Evolutionary conservation across 371 early-diverging fungal genomes (phyloP).

Genomic region (Parasitella parasitica): DNA sequence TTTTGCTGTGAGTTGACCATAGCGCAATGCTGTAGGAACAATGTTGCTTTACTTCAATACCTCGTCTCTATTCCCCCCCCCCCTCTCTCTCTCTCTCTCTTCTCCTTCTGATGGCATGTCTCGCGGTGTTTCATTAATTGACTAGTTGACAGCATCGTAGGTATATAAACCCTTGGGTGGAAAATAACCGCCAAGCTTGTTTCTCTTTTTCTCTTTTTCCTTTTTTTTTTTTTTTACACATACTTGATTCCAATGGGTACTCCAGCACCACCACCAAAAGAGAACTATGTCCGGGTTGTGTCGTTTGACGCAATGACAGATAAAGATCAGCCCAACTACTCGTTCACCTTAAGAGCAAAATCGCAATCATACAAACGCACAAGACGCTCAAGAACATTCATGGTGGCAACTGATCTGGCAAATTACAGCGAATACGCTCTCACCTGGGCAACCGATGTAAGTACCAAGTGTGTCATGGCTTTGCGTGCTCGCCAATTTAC

Average conservation of each 20-base stretch:
- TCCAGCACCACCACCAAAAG: neutral
- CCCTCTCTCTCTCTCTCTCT: neutral
- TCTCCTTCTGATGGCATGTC: too few species aligned
- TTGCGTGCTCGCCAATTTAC: neutral
- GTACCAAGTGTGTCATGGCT: neutral
- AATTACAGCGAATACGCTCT: slow-evolving; percentile 63
- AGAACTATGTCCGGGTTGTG: slow-evolving; percentile 51
- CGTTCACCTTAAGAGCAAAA: slow-evolving; percentile 59
- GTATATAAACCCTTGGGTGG: slow-evolving; percentile 1
- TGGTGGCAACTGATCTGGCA: slow-evolving; percentile 61
- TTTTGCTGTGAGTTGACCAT: too few species aligned
- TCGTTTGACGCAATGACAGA: slow-evolving; percentile 62
- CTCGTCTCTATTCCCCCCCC: too few species aligned
- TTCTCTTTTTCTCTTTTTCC: neutral
- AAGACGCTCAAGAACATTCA: slow-evolving; percentile 53
- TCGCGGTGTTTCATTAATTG: slow-evolving; percentile 8
- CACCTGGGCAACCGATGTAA: slow-evolving; percentile 57
- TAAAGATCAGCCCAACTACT: slow-evolving; percentile 53
- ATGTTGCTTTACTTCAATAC: too few species aligned
- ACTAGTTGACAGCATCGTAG: too few species aligned
- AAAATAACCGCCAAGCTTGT: neutral
- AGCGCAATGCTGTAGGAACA: too few species aligned
- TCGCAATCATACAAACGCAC: slow-evolving; percentile 49
- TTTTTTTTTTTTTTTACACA: neutral
- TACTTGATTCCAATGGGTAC: slow-evolving; percentile 1